Evolutionary conservation across 2,329 filamentous ascomycete species (phyloP).

Genomic region (Biscogniauxia mediterranea): DNA sequence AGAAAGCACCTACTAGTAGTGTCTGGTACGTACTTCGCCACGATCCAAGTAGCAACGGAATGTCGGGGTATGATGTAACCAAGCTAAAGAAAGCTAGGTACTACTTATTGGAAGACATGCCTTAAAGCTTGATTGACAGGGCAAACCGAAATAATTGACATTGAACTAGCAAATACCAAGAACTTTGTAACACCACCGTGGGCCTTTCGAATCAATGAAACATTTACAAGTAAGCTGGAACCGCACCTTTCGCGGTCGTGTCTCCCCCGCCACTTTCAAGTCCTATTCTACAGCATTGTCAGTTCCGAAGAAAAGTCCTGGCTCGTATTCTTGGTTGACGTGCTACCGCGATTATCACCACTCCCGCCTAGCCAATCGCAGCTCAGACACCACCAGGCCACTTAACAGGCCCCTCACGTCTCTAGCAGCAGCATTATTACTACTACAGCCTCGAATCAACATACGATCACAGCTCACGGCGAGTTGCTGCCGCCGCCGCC

Average conservation of each 20-base stretch:
- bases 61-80: slow-evolving; percentile 1
- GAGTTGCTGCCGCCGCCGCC: neutral
- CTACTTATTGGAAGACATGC: neutral
- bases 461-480: neutral
- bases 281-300: neutral
- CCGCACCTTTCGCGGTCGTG: neutral
- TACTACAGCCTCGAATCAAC: too few relatives aligned
- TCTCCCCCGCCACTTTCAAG: neutral
- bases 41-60: neutral
- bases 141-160: neutral
- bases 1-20: neutral
- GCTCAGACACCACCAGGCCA: neutral
- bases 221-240: neutral
- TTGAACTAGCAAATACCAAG: too few relatives aligned
- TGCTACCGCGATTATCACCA: neutral
- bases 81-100: neutral
- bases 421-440: too few relatives aligned
- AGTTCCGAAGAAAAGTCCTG: neutral
- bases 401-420: neutral
- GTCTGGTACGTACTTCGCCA: neutral
- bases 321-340: too few relatives aligned
- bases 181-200: neutral
- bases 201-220: neutral
- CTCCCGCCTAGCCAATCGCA: neutral
- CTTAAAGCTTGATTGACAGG: neutral